These are phyloP conservation scores for Bipolaris bicolor DNA, from an alignment of 2,329 filamentous ascomycete genomes.

Conservation along the genomic window DNA sequence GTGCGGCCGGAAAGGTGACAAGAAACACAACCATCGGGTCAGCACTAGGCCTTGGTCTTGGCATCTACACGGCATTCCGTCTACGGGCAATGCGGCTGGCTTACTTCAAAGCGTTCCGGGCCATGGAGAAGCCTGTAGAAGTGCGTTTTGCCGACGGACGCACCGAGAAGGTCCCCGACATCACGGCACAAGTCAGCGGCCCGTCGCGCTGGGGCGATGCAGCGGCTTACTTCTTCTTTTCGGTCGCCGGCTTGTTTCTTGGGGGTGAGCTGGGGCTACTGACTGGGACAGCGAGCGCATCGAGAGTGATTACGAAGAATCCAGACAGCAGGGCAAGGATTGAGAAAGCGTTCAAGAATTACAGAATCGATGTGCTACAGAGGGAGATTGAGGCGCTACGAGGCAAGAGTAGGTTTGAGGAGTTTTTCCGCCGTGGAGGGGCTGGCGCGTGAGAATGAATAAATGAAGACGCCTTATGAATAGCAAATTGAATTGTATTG, in stretches of 20 bases:
- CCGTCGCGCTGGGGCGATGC: conserved; percentile 66
- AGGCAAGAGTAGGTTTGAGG: conserved; percentile 40
- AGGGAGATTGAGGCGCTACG: conserved; percentile 65
- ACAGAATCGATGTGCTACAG: conserved; percentile 67
- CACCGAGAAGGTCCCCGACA: conserved; percentile 65
- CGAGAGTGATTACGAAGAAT: conserved; percentile 60
- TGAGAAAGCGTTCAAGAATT: conserved; percentile 67
- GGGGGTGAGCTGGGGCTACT: conserved; percentile 69
- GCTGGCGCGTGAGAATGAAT: not conserved
- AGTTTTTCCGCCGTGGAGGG: conserved; percentile 31
- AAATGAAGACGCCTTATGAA: not conserved
- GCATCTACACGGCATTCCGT: conserved; percentile 60
- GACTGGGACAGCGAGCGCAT: conserved; percentile 62
- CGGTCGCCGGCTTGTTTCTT: conserved; percentile 66
- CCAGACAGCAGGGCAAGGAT: conserved; percentile 62
- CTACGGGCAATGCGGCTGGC: conserved; percentile 61
- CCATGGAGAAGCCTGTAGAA: conserved; percentile 66
- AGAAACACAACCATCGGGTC: conserved; percentile 65
- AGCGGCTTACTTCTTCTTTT: conserved; percentile 68
- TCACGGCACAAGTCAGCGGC: conserved; percentile 60
- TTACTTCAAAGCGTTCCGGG: conserved; percentile 68
- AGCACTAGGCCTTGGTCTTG: conserved; percentile 64
- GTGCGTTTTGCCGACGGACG: conserved; percentile 68
- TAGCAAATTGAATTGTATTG: not conserved
- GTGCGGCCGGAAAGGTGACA: conserved; percentile 62